phyloP scores from a whole-genome alignment of 1,284 basidiomycete species.

The Ustilago vetiveriae region DNA sequence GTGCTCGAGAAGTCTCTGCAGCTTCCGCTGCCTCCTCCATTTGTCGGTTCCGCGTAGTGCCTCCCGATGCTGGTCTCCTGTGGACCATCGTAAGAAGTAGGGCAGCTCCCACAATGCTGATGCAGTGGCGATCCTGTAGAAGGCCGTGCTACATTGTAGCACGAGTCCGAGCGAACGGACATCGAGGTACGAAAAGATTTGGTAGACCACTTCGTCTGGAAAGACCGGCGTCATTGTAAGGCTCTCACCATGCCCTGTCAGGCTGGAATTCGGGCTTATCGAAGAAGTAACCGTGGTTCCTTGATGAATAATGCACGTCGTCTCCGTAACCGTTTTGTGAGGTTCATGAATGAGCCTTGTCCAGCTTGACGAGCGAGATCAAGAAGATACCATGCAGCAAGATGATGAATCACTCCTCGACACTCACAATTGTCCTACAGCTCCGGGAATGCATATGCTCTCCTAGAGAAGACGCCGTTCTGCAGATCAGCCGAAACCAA shows the following conservation, averaged over 20 bases:
- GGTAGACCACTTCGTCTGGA: slow-evolving; percentile 38
- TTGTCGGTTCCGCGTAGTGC: slow-evolving; percentile 1
- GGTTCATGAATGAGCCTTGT: no score
- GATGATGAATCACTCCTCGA: background rate
- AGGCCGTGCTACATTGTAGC: slow-evolving; percentile 15
- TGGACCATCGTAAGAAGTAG: slow-evolving; percentile 41
- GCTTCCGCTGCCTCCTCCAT: slow-evolving; percentile 10
- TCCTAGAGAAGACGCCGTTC: background rate
- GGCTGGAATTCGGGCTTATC: no score
- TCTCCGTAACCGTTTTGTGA: no score
- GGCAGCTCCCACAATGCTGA: slow-evolving; percentile 37
- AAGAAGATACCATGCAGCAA: no score
- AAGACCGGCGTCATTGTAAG: slow-evolving; percentile 15
- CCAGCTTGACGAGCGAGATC: no score
- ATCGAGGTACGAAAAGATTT: slow-evolving; percentile 37
- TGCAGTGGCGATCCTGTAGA: slow-evolving; percentile 37
- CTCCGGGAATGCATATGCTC: no score
- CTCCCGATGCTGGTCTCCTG: slow-evolving; percentile 26
- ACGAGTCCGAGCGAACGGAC: slow-evolving; percentile 13
- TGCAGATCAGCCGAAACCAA: no score
- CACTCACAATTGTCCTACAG: no score
- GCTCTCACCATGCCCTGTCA: no score
- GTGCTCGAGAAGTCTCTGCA: slow-evolving; percentile 15
- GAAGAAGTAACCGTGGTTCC: no score
- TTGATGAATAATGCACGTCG: no score